Base-by-base conservation (phyloP, 768 basidiomycete genomes). In the Rhizopogon salebrosus region DNA sequence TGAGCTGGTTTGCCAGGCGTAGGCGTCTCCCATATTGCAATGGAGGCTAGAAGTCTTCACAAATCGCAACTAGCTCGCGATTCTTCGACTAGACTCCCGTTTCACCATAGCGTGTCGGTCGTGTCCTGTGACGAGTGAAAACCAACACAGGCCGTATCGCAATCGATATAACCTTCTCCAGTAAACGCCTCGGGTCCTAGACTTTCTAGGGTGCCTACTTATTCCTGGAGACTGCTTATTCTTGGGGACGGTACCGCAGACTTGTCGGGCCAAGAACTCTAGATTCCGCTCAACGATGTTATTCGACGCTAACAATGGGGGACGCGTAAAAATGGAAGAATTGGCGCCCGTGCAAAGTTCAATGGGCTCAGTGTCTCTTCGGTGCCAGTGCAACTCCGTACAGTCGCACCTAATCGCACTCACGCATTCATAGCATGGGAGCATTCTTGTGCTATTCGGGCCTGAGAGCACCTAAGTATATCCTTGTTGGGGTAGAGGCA, bases 341-440 rank as follows among this genome's bases (percentile, higher is more conserved):
- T 26, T 45, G 10, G 43, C 31, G 24, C 16, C 14, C 9, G 10
- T 26, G n/a, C 29, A 13, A 26, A 18, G 20, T n/a, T 14, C 43
- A 23, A 5, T 10, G 20, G 10, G 20, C 10, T 14, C 43, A 23
- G 8, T 10, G 20, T 45, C 43, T 8, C 16, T 27, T 27, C 23
- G 23, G 31, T 27, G 26, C 14, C 24, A 45, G 43, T 31, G 43
- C 37, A 26, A 11, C 37, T 48, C 45, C 38, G 35, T 46, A 36
- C 20, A 54, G 52, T 54, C 40, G 31, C 55, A 59, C 62, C 61
- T n/a, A n/a, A n/a, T n/a, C 18, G 24, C 55, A 59, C 62, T 64
- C 63, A 66, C 59, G 39, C 36, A 31, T 4, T 27, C 23, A 40
- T 45, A 34, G 59, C 59, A 54, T 64, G 64, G 55, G 63, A 64